Evolutionary conservation across 192 early-diverging fungal genomes (phyloP).

Genomic region (Paraglomus brasilianum): DNA sequence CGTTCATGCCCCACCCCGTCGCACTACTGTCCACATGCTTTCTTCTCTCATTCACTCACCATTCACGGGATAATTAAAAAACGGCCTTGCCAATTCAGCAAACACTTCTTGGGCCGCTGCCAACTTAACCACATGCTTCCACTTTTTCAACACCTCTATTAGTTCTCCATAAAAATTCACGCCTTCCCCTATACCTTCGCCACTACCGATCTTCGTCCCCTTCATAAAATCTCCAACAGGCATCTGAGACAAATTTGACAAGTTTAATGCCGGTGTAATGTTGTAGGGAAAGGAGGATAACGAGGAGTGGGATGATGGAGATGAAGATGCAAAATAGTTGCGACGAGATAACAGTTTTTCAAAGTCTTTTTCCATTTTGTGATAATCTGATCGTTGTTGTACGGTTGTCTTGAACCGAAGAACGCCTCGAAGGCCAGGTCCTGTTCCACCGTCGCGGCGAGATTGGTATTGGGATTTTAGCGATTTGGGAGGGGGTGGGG

Average conservation of each 20-base stretch:
- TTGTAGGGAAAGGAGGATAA: constrained; percentile 25
- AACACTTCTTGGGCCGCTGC: constrained; percentile 13
- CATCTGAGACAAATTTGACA: constrained; percentile 32
- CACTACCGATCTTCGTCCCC: constrained; percentile 28
- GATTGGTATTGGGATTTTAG: neutral
- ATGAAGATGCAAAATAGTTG: neutral
- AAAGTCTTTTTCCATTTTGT: constrained; percentile 48
- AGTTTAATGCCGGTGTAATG: constrained; percentile 32
- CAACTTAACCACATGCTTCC: constrained; percentile 29
- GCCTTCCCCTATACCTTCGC: neutral
- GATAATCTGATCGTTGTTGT: constrained; percentile 39
- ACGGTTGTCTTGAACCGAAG: constrained; percentile 44
- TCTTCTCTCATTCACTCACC: constrained; percentile 26
- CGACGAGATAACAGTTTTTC: constrained; percentile 36
- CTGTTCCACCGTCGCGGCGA: neutral
- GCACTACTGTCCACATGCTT: too few relatives aligned
- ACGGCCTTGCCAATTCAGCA: constrained; percentile 31
- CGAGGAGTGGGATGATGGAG: constrained; percentile 28
- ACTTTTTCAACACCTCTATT: constrained; percentile 21
- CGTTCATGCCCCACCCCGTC: too few relatives aligned
- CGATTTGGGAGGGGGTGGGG: too few relatives aligned
- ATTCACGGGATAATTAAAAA: constrained; percentile 33
- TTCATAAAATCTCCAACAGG: constrained; percentile 26
- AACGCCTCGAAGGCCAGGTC: constrained; percentile 30
- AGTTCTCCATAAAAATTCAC: constrained; percentile 22